Percentiles rank a stretch among this genome's conserved stretches.
These are phyloP conservation scores for Sphaerulina populicola DNA, from an alignment of 2,329 filamentous ascomycete species.

Conservation along the genomic window DNA sequence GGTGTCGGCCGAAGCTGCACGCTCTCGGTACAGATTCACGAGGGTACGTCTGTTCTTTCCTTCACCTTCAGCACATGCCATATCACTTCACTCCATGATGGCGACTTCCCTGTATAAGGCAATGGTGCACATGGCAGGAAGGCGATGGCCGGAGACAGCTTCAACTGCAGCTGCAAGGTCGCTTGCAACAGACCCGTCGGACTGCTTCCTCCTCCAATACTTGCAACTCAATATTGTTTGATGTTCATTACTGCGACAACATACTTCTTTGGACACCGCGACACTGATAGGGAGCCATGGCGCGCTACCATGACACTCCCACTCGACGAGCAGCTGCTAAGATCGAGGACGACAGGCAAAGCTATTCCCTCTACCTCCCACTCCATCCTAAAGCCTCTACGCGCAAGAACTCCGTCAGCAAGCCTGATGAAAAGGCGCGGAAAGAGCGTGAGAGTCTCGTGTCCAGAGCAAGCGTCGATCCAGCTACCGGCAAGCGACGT, in stretches of 20 bases:
- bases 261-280: neutral
- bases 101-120: neutral
- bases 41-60: slow-evolving; percentile 58
- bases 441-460: slow-evolving; percentile 48
- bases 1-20: slow-evolving; percentile 86
- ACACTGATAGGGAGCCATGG: slow-evolving; percentile 14
- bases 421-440: slow-evolving; percentile 52
- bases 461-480: slow-evolving; percentile 45
- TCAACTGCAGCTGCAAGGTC: neutral
- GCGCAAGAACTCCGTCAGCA: slow-evolving; percentile 58
- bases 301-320: slow-evolving; percentile 24
- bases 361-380: slow-evolving; percentile 57
- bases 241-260: neutral
- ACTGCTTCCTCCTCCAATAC: neutral
- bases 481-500: slow-evolving; percentile 65
- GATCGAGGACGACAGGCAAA: slow-evolving; percentile 42
- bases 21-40: slow-evolving; percentile 70
- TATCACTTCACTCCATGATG: slow-evolving; percentile 2
- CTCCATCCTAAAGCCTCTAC: slow-evolving; percentile 43
- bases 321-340: slow-evolving; percentile 26
- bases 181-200: neutral
- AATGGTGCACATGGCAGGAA: neutral
- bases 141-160: neutral
- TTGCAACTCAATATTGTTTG: slow-evolving; percentile 3
- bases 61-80: neutral